Evolutionary conservation across 164 flowering plant genomes (phyloP).

Genomic region (Liriodendron chinense): DNA sequence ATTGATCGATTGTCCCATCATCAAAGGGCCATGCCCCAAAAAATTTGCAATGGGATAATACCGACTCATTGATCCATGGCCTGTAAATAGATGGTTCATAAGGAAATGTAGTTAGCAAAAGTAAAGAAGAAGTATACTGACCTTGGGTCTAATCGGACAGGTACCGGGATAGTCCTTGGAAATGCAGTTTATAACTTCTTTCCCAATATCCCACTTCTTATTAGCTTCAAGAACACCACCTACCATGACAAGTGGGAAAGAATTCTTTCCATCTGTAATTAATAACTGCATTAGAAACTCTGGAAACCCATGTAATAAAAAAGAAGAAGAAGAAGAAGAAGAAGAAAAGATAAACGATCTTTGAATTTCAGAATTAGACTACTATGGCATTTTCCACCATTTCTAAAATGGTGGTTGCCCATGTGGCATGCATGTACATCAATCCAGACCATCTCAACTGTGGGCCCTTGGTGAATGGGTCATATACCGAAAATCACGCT

Average conservation of each 20-base stretch:
- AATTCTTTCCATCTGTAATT: constrained; percentile 67
- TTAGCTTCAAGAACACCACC: constrained; percentile 96
- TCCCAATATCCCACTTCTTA: constrained; percentile 79
- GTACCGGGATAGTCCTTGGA: constrained; percentile 63
- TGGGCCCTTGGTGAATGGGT: no score
- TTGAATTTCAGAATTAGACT: not conserved
- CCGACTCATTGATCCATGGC: not conserved
- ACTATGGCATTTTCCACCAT: not conserved
- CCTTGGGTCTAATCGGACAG: constrained; percentile 83
- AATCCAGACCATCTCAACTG: not conserved
- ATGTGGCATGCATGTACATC: not conserved
- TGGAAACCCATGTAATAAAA: not conserved
- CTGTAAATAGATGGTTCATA: not conserved
- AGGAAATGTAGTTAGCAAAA: not conserved
- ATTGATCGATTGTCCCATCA: not conserved
- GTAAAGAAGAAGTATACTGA: constrained; percentile 20
- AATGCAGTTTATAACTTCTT: constrained; percentile 61
- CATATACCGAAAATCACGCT: no score
- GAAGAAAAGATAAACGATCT: not conserved
- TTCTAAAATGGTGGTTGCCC: not conserved
- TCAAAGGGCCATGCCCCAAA: not conserved
- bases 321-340: no score
- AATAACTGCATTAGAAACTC: not conserved
- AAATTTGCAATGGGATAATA: no score
- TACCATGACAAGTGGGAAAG: constrained; percentile 92